These are phyloP conservation scores for Kwoniella sp. DNA, from an alignment of 768 basidiomycete species.

Conservation along the genomic window DNA sequence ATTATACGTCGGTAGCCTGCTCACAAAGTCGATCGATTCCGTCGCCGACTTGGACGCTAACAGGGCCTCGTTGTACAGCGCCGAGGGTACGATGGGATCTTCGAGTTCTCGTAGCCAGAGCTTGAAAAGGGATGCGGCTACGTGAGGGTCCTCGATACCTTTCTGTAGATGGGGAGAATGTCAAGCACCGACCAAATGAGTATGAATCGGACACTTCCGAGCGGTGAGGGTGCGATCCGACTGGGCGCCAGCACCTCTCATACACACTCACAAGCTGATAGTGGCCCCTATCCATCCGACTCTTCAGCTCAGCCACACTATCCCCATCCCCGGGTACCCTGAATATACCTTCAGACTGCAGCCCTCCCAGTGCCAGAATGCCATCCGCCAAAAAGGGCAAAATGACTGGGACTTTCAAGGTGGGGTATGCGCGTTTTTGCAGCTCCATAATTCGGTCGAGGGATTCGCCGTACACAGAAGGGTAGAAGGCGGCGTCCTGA, in stretches of 20 bases:
- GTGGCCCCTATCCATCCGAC: conserved; percentile 86
- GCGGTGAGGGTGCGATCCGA: too few species aligned
- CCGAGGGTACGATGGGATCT: conserved; percentile 87
- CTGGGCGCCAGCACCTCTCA: too few species aligned
- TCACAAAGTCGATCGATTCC: conserved; percentile 73
- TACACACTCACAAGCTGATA: conserved; percentile 70
- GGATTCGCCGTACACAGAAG: conserved; percentile 89
- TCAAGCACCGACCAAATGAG: too few species aligned
- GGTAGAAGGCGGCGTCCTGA: conserved; percentile 90
- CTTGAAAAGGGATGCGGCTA: conserved; percentile 86
- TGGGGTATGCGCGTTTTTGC: conserved; percentile 82
- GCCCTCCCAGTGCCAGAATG: conserved; percentile 83
- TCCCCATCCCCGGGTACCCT: conserved; percentile 89
- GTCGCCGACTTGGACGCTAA: conserved; percentile 65
- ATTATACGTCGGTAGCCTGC: conserved; percentile 79
- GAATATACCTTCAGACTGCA: conserved; percentile 86
- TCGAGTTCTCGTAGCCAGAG: conserved; percentile 89
- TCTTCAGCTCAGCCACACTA: conserved; percentile 80
- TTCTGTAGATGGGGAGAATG: too few species aligned
- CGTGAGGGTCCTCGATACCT: conserved; percentile 83
- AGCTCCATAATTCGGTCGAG: conserved; percentile 79
- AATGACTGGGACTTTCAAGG: conserved; percentile 84
- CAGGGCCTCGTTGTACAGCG: conserved; percentile 89
- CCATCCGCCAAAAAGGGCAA: conserved; percentile 91
- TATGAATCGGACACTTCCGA: too few species aligned